A percentile compares a stretch with the other conserved stretches of the same genome.
Conservation (phyloP, 176 grass and related monocot species). For the Bothriochloa decipiens region DNA sequence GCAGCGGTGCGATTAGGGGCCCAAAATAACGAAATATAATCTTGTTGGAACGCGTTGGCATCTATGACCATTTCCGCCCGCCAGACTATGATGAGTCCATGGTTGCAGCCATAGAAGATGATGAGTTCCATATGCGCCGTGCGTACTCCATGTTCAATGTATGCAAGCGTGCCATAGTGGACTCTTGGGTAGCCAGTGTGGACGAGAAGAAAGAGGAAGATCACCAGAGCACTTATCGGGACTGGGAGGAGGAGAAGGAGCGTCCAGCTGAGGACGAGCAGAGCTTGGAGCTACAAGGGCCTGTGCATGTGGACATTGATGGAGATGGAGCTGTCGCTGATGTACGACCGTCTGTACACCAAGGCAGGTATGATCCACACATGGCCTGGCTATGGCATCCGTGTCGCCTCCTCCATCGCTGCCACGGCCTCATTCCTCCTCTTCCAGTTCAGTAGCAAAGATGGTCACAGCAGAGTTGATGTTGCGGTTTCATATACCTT, state of each 20-base stretch:
- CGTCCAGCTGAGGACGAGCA: not conserved
- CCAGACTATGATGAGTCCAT: not conserved
- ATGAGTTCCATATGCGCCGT: not conserved
- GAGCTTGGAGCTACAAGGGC: too few species aligned
- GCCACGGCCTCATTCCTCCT: too few species aligned
- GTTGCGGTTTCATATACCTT: conserved; percentile 43
- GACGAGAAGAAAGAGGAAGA: too few species aligned
- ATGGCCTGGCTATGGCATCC: conserved; percentile 13
- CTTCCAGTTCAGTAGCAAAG: too few species aligned
- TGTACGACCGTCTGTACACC: conserved; percentile 49
- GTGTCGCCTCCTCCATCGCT: not conserved
- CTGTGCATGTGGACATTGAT: not conserved
- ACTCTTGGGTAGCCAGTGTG: not conserved
- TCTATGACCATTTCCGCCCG: not conserved
- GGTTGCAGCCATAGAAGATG: not conserved
- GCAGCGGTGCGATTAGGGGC: too few species aligned
- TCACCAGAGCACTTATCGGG: too few species aligned
- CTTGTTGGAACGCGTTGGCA: too few species aligned
- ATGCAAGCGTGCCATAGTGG: not conserved
- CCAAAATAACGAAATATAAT: too few species aligned
- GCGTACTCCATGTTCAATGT: not conserved
- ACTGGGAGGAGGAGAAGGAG: not conserved
- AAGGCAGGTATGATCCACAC: conserved; percentile 34
- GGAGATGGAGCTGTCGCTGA: conserved; percentile 29
- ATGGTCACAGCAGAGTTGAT: conserved; percentile 21